Percentiles rank a stretch among this genome's conserved stretches.
Evolutionary conservation across 495 filamentous ascomycete species (phyloP).

Genomic region (Hypoxylon trugodes): DNA sequence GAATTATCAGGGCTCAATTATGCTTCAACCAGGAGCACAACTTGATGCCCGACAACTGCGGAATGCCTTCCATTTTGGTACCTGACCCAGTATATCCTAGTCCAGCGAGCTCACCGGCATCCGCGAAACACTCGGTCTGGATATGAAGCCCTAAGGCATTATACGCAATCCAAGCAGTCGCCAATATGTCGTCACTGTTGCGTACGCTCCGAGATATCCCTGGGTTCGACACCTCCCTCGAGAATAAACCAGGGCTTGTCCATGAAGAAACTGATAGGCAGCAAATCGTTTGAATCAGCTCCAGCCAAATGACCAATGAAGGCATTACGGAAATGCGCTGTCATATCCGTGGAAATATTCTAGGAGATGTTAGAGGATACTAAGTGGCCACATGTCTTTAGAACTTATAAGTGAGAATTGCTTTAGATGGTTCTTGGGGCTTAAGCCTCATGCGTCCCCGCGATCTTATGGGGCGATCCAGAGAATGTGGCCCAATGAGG

Average conservation of each 20-base stretch:
- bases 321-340: neutral
- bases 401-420: constrained; percentile 1
- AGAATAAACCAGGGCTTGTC: neutral
- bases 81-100: constrained; percentile 13
- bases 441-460: neutral
- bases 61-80: constrained; percentile 1
- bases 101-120: neutral
- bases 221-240: neutral
- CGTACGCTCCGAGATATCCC: neutral
- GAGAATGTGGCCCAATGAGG: neutral
- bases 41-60: constrained; percentile 23
- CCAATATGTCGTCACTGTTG: neutral
- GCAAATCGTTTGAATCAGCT: neutral
- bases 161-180: neutral
- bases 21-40: constrained; percentile 6
- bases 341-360: neutral
- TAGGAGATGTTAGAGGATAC: neutral
- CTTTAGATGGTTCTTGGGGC: neutral
- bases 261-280: neutral
- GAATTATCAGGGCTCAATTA: constrained; percentile 3
- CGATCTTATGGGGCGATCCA: neutral
- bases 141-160: neutral
- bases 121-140: constrained; percentile 8
- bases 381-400: neutral
- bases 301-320: constrained; percentile 1